A percentile compares a stretch with the other conserved stretches of the same genome.
Conservation (phyloP, 805 yeast species). For the Saturnispora galanensis region DNA sequence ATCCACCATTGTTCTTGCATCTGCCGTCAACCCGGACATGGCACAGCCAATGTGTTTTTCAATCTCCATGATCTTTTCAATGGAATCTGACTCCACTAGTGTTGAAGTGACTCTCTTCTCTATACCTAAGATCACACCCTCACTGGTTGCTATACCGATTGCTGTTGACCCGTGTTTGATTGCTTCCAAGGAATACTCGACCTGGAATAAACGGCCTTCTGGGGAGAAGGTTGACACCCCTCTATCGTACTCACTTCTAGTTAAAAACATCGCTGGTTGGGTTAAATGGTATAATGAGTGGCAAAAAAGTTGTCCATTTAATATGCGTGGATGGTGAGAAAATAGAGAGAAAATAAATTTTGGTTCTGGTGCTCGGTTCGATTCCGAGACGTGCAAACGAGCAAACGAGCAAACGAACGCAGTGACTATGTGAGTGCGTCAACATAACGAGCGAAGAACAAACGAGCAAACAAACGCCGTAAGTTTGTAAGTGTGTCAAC, state of each 20-base stretch:
- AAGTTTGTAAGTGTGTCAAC: no score
- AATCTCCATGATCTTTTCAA: slow-evolving; percentile 92
- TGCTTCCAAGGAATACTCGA: slow-evolving; percentile 95
- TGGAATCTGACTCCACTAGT: slow-evolving; percentile 80
- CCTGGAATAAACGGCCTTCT: slow-evolving; percentile 96
- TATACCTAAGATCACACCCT: slow-evolving; percentile 93
- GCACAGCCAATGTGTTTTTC: slow-evolving; percentile 96
- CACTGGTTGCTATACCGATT: slow-evolving; percentile 89
- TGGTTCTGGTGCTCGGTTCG: no score
- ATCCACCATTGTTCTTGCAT: slow-evolving; percentile 97
- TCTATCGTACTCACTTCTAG: slow-evolving; percentile 99
- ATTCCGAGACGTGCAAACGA: no score
- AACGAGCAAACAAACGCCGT: no score
- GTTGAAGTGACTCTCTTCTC: slow-evolving; percentile 95
- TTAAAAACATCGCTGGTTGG: slow-evolving; percentile 64
- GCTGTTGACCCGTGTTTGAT: slow-evolving; percentile 97
- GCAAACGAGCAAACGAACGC: no score
- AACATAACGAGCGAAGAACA: no score
- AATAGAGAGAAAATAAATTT: no score
- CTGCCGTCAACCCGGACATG: slow-evolving; percentile 97
- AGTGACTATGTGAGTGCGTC: no score
- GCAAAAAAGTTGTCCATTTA: background rate
- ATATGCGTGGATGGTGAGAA: background rate
- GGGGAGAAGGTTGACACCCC: slow-evolving; percentile 99
- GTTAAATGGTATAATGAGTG: background rate